Base-by-base conservation (phyloP, 1,139 yeast species). In the Magnusiomyces tetraspermus region DNA sequence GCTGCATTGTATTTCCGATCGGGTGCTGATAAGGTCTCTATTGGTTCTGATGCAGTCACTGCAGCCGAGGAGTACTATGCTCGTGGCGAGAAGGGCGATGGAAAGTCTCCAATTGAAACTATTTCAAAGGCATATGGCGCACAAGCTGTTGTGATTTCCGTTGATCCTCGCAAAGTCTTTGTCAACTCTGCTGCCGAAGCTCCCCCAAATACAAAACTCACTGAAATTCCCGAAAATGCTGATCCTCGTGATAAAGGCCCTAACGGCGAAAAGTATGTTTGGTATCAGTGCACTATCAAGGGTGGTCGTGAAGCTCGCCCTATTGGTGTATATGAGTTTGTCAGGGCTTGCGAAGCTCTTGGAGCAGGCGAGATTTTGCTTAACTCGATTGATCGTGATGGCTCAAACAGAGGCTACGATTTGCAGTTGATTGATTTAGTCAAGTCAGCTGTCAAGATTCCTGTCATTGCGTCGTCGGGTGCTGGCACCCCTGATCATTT, bases 341-440 rank as follows among this genome's bases (percentile, higher is more conserved):
- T 90, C 48, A 74, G 74, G 56, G 97, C 97, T 0, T 87, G 95
- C 61, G 96, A 92, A 65, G 85, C 80, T 1, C 74, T 92, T 52
- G 98, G 98, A n/a, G 97, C 97, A 0, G 98, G 98, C 48, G 98
- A 92, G 69, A 80, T 92, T 42, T 73, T 92, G 50, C 74, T 92
- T 58, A 92, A 92, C 67, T 90, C 97, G 62, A 92, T 92, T 58
- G 98, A 92, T 69, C 87, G 87, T 68, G 98, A 92, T 68, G 98
- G 98, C 3, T 80, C 96, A 11, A 92, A 92, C 66, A 79, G 87
- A 28, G 98, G 98, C 0, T 92, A 79, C 66, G 97, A 92, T 63
- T 74, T 88, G 54, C 97, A 92, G 66, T 75, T 92, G 50, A 79
- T 92, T 51, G 71, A 76, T 21, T 94, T 85, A 63, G 82, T 88